Evolutionary conservation across 2,329 filamentous ascomycete species (phyloP).

Genomic region (Colletotrichum godetiae): DNA sequence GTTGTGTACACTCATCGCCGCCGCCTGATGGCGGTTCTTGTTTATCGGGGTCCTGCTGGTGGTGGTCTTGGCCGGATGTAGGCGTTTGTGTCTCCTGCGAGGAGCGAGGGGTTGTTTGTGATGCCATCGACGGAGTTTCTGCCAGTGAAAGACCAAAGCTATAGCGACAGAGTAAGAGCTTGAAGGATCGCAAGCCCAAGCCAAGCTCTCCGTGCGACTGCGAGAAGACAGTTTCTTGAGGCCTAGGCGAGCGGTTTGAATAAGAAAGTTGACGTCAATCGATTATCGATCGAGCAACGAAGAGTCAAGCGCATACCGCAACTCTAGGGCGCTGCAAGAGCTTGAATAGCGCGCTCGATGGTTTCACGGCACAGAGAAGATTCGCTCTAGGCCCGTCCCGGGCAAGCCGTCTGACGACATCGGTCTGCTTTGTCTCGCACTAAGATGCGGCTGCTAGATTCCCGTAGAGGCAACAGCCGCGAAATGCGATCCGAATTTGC

Average conservation of each 20-base stretch:
- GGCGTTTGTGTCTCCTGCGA: neutral
- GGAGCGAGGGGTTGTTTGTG: neutral
- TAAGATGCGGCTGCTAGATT: neutral
- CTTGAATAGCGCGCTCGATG: too few species aligned
- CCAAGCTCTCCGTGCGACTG: too few species aligned
- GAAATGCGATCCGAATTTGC: neutral
- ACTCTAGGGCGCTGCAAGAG: too few species aligned
- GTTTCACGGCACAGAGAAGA: too few species aligned
- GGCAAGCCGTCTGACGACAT: neutral
- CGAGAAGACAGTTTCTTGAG: too few species aligned
- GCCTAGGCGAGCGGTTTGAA: too few species aligned
- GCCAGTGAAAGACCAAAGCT: too few species aligned
- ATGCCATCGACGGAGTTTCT: neutral
- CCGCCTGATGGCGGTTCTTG: too few species aligned
- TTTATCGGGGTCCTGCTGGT: neutral
- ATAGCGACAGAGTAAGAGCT: too few species aligned
- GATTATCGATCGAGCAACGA: too few species aligned
- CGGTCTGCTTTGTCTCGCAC: neutral
- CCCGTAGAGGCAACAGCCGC: neutral
- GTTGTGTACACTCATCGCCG: rapidly evolving
- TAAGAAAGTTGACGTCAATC: too few species aligned
- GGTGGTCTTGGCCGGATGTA: neutral
- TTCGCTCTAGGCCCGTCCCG: neutral
- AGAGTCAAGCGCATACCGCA: too few species aligned
- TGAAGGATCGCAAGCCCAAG: neutral